These are phyloP conservation scores for Epichloe sylvatica DNA, from an alignment of 2,329 filamentous ascomycete species.

Conservation along the genomic window DNA sequence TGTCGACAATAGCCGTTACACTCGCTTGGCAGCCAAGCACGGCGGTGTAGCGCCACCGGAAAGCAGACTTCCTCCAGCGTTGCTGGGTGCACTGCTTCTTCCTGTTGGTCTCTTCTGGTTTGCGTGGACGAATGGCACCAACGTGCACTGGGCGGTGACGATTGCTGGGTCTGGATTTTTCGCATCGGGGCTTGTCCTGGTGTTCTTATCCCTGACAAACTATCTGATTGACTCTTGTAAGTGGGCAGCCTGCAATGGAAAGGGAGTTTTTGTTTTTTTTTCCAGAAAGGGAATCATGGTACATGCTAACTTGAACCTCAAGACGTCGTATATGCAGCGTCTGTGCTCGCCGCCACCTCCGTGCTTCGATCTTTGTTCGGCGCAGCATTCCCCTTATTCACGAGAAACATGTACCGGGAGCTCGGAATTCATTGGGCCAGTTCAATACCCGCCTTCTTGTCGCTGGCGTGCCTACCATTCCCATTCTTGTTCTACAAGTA, in stretches of 20 bases:
- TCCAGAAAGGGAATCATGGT: too few relatives aligned
- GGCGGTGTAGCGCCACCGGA: slow-evolving; percentile 50
- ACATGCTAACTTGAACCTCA: too few relatives aligned
- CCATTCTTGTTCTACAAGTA: slow-evolving; percentile 67
- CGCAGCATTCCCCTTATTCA: slow-evolving; percentile 61
- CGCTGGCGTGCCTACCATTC: slow-evolving; percentile 56
- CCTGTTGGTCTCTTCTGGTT: slow-evolving; percentile 52
- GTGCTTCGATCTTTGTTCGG: slow-evolving; percentile 61
- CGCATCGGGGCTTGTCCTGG: slow-evolving; percentile 44
- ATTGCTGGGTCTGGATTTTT: slow-evolving; percentile 31
- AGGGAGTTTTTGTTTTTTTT: neutral
- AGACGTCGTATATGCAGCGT: slow-evolving; percentile 63
- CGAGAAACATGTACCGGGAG: slow-evolving; percentile 40
- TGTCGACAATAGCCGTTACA: slow-evolving; percentile 40
- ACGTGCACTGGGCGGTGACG: slow-evolving; percentile 43
- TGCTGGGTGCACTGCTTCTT: slow-evolving; percentile 44
- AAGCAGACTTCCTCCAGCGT: slow-evolving; percentile 43
- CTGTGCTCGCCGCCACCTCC: slow-evolving; percentile 57
- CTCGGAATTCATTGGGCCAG: slow-evolving; percentile 66
- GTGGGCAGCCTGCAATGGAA: slow-evolving; percentile 1
- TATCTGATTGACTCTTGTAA: slow-evolving; percentile 52
- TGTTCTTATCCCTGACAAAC: slow-evolving; percentile 52
- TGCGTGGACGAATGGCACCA: slow-evolving; percentile 45
- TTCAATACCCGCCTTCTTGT: slow-evolving; percentile 59
- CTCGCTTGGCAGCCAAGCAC: slow-evolving; percentile 25